Percentiles rank a stretch among this genome's conserved stretches.
Evolutionary conservation across 352 stramenopile species (phyloP).

Genomic region (Phytophthora rubi): DNA sequence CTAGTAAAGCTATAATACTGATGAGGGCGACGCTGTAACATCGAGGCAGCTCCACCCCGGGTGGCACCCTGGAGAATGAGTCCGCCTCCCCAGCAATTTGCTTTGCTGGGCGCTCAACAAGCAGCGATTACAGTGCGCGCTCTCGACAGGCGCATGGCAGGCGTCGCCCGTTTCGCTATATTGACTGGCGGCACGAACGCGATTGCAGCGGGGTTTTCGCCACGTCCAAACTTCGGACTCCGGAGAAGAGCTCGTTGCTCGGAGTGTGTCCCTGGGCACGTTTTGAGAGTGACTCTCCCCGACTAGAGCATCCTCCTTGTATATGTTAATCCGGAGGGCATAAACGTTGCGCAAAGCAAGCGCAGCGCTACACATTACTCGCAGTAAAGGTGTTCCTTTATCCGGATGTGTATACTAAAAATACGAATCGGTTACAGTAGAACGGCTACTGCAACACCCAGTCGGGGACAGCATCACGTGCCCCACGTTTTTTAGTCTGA

Average conservation of each 20-base stretch:
- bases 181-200: conserved; percentile 19
- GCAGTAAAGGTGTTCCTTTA: too few relatives aligned
- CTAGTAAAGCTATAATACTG: too few relatives aligned
- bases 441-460: too few relatives aligned
- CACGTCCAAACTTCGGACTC: background rate
- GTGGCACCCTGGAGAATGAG: background rate
- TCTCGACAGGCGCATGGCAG: conserved; percentile 24
- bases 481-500: conserved; percentile 2
- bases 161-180: conserved; percentile 14
- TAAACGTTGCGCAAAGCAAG: too few relatives aligned
- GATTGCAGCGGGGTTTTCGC: background rate
- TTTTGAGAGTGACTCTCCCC: too few relatives aligned
- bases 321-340: too few relatives aligned
- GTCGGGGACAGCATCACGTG: background rate
- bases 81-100: too few relatives aligned
- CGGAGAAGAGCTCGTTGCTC: background rate
- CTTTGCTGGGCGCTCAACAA: too few relatives aligned
- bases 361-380: too few relatives aligned
- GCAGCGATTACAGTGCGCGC: background rate
- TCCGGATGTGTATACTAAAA: too few relatives aligned
- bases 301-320: too few relatives aligned
- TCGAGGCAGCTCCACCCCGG: background rate
- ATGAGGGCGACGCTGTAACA: background rate
- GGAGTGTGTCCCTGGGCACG: background rate
- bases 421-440: too few relatives aligned